Conservation (phyloP, 225 moss, liverwort and hornwort species). For the Ulota crispa region DNA sequence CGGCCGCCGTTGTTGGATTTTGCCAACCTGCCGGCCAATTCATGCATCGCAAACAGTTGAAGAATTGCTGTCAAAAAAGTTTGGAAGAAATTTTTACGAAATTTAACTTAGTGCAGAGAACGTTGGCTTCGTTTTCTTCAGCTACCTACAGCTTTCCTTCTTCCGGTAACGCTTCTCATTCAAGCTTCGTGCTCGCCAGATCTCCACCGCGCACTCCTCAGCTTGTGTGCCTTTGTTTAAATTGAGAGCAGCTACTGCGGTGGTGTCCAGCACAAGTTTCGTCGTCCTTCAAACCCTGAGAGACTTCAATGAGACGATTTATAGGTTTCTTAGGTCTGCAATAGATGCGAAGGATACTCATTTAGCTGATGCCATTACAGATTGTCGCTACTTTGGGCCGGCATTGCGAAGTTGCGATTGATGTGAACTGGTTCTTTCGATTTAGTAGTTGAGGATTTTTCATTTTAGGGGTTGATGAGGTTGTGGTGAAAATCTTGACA, state of each 20-base stretch:
- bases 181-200: constrained; percentile 26
- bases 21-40: background rate
- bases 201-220: background rate
- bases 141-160: background rate
- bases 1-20: background rate
- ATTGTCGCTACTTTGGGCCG: background rate
- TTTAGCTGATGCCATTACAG: background rate
- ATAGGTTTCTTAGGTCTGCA: constrained; percentile 17
- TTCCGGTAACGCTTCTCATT: constrained; percentile 13
- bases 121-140: constrained; percentile 19
- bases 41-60: background rate
- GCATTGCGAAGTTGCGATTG: background rate
- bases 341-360: background rate
- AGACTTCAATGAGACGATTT: background rate
- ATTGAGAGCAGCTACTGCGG: background rate
- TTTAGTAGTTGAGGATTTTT: background rate
- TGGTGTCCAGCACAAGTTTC: background rate
- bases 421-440: background rate
- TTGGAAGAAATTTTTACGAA: background rate
- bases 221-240: background rate
- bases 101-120: background rate
- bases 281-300: background rate
- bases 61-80: background rate
- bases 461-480: background rate
- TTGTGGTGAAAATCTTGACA: background rate